Conservation (phyloP, 2,329 filamentous ascomycete genomes). For the Blastomyces percursus region DNA sequence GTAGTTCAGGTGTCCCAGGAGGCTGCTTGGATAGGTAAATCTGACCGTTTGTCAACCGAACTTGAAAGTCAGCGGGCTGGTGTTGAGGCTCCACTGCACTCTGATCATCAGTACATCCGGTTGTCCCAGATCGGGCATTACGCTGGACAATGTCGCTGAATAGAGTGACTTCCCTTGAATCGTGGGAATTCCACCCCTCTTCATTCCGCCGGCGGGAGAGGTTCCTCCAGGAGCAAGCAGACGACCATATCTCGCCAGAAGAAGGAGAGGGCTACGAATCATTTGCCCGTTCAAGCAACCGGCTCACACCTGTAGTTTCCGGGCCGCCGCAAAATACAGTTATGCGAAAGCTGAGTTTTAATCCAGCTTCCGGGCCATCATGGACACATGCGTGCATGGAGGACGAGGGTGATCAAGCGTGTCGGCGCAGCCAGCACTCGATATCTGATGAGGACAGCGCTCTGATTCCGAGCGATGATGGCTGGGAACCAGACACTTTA, state of each 20-base stretch:
- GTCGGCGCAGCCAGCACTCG: slow-evolving; percentile 9
- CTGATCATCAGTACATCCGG: not conserved
- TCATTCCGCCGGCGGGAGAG: slow-evolving; percentile 18
- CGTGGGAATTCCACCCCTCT: slow-evolving; percentile 30
- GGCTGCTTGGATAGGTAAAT: not conserved
- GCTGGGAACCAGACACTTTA: slow-evolving; percentile 19
- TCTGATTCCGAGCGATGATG: not conserved
- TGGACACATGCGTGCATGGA: slow-evolving; percentile 26
- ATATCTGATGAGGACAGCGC: not conserved
- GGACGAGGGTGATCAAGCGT: slow-evolving; percentile 21
- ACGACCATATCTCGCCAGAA: slow-evolving; percentile 7
- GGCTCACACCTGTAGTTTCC: not conserved
- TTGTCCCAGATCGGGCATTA: not conserved
- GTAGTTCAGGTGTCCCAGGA: not conserved
- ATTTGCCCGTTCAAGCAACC: not conserved
- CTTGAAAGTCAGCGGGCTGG: not conserved
- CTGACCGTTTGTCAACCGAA: not conserved
- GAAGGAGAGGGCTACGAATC: not conserved
- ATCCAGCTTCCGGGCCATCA: slow-evolving; percentile 31
- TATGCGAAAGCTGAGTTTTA: slow-evolving; percentile 32
- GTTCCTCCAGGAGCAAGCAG: slow-evolving; percentile 16
- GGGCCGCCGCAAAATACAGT: slow-evolving; percentile 8
- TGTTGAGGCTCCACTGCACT: not conserved
- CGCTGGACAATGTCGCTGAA: slow-evolving; percentile 31
- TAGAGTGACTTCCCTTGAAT: slow-evolving; percentile 35